Evolutionary conservation across 2,329 filamentous ascomycete species (phyloP), one percentile per base, ranked within the genome.

Genomic region (Didymella sp.): DNA sequence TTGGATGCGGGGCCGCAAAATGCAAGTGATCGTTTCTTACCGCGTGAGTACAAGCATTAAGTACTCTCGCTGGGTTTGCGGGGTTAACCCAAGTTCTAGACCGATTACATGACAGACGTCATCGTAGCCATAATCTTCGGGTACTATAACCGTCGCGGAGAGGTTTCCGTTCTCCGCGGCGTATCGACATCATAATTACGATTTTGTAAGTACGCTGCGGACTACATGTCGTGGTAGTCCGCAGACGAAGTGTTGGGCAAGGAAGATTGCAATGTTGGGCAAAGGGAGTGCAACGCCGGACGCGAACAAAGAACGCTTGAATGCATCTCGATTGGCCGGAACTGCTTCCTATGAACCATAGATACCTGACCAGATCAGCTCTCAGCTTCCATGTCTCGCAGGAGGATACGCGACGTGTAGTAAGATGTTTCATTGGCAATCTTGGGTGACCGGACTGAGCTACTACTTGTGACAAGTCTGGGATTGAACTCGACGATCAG

Each of bases 61-160:
- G 21, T 35, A 46, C 12, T 4, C 12, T 33, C 17, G 44, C 30
- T n/a, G 15, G 30, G 40, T 41, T 22, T 41, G 46, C 41, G 52
- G 40, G 46, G 40, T 28, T 15, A 19, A 8, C 49, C 37, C 31
- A 38, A 45, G 24, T 45, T 44, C 45, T 33, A n/a, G 45, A 33
- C 45, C 24, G 12, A 30, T 4, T 25, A 40, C 9, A 44, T 31
- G 25, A 19, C 45, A 56, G 45, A 50, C 52, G 38, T 56, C 45
- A 54, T 48, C 22, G 37, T 28, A 42, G 17, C 37, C 37, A 24
- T 28, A 6, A 7, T 27, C 11, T 22, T 13, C 11, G 13, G 3
- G 7, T 27, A 33, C 33, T 35, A 9, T 35, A 9, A n/a, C 21
- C 21, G 28, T 19, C 24, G 35, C 52, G 46, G 52, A 45, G 45